phyloP scores from a whole-genome alignment of 1,284 basidiomycete species.

The Ustilago xerochloae region DNA sequence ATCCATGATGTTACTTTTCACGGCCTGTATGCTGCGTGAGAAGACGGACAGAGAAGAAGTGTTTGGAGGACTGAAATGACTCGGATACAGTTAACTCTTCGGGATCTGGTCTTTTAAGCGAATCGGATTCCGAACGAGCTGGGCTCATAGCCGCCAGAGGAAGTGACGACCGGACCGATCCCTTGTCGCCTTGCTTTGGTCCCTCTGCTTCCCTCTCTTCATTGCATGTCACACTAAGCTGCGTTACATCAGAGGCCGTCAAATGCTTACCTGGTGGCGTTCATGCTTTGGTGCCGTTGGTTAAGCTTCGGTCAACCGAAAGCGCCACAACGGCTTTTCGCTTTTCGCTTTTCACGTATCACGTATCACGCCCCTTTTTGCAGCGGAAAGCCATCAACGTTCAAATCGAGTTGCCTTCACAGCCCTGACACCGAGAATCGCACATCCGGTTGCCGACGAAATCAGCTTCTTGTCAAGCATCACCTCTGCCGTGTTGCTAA shows the following conservation, averaged over 20 bases:
- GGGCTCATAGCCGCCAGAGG: background rate
- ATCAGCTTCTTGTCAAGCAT: too few species aligned
- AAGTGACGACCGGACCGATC: too few species aligned
- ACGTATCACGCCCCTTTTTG: too few species aligned
- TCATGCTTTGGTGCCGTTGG: background rate
- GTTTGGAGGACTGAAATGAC: background rate
- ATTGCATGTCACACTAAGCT: background rate
- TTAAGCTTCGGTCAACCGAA: background rate
- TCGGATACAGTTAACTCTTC: background rate
- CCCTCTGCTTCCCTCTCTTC: background rate
- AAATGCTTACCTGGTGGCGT: background rate
- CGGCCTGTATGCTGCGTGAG: too few species aligned
- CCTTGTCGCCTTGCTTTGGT: background rate
- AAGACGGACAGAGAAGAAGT: background rate
- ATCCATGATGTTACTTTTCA: too few species aligned
- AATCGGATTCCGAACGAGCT: constrained; percentile 2
- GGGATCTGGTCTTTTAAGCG: background rate
- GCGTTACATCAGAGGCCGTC: background rate
- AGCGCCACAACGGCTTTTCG: constrained; percentile 2
- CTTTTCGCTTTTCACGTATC: too few species aligned
- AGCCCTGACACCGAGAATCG: too few species aligned
- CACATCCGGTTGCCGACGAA: too few species aligned
- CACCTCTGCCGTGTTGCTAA: too few species aligned
- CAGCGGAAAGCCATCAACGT: too few species aligned
- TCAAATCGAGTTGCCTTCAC: too few species aligned